Evolutionary conservation across 352 stramenopile genomes (phyloP).

Genomic region (Globisporangium cederbergense): DNA sequence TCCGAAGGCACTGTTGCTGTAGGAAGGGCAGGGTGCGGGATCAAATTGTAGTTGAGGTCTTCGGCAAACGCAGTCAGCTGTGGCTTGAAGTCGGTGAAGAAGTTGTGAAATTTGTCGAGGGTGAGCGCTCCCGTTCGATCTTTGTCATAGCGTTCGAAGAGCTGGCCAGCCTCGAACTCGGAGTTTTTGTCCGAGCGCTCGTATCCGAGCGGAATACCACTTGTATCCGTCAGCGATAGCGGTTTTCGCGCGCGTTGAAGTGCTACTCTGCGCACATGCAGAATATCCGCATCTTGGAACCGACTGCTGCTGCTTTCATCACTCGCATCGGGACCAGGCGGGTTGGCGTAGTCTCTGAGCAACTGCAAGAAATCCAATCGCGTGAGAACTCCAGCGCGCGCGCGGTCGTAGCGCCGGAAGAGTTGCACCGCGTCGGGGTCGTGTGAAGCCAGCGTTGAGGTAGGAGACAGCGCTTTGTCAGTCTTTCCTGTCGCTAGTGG

Average conservation of each 20-base stretch:
- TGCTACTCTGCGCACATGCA: background rate
- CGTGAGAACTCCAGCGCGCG: conserved; percentile 47
- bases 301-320: background rate
- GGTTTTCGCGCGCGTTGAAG: conserved; percentile 23
- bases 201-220: conserved; percentile 66
- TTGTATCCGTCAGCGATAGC: conserved; percentile 61
- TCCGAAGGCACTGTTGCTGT: background rate
- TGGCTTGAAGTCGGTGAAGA: conserved; percentile 70
- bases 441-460: conserved; percentile 2
- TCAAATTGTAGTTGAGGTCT: conserved; percentile 40
- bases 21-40: conserved; percentile 1
- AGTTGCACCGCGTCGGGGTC: conserved; percentile 76
- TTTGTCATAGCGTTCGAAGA: conserved; percentile 80
- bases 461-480: background rate
- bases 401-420: conserved; percentile 73
- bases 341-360: conserved; percentile 57
- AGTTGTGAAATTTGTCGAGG: conserved; percentile 62
- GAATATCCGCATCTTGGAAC: background rate
- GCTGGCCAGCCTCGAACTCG: conserved; percentile 80
- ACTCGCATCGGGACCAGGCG: conserved; percentile 8
- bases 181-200: conserved; percentile 69
- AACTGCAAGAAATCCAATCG: conserved; percentile 70
- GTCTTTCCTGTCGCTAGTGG: conserved; percentile 2
- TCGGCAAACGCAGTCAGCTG: conserved; percentile 65
- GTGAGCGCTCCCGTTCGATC: conserved; percentile 53